phyloP scores from a whole-genome alignment of 73 alveolate genomes.

The Uronychia binucleata region DNA sequence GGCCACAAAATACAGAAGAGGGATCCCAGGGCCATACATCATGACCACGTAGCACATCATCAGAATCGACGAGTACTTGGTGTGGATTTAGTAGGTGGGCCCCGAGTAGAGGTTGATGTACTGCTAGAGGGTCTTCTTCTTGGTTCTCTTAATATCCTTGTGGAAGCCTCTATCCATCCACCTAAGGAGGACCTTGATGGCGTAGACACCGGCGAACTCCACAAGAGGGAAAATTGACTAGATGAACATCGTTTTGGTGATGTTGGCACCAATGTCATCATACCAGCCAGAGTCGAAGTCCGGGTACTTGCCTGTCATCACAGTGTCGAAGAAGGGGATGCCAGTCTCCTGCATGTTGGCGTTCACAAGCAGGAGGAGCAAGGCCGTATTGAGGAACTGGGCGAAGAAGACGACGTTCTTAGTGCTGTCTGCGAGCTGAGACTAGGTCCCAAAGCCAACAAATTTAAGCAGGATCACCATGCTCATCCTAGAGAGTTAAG shows the following conservation, averaged over 20 bases:
- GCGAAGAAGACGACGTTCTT: slow-evolving; percentile 41
- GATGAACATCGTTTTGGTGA: slow-evolving; percentile 37
- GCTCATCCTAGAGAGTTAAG: not conserved
- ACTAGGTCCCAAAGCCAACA: slow-evolving; percentile 24
- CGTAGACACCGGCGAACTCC: slow-evolving; percentile 16
- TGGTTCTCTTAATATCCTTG: slow-evolving; percentile 3
- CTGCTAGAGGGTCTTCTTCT: slow-evolving; percentile 38
- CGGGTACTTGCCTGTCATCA: slow-evolving; percentile 24
- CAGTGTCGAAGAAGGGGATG: slow-evolving; percentile 5
- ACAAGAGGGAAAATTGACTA: slow-evolving; percentile 43
- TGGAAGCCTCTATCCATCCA: slow-evolving; percentile 36
- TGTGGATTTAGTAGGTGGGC: slow-evolving; percentile 46
- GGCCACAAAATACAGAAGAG: slow-evolving; percentile 50
- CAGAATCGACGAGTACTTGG: slow-evolving; percentile 29
- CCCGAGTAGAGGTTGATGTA: slow-evolving; percentile 57
- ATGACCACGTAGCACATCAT: slow-evolving; percentile 23
- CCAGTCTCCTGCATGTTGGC: slow-evolving; percentile 40
- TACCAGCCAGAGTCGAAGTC: slow-evolving; percentile 56
- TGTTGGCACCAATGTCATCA: slow-evolving; percentile 25
- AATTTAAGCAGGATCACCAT: not conserved
- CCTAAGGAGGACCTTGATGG: slow-evolving; percentile 17
- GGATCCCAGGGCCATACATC: slow-evolving; percentile 60
- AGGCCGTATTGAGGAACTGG: slow-evolving; percentile 57
- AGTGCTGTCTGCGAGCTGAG: slow-evolving; percentile 10
- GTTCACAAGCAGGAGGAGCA: slow-evolving; percentile 27